phyloP scores from a whole-genome alignment of 352 stramenopile species.

The Phytophthora sp. region DNA sequence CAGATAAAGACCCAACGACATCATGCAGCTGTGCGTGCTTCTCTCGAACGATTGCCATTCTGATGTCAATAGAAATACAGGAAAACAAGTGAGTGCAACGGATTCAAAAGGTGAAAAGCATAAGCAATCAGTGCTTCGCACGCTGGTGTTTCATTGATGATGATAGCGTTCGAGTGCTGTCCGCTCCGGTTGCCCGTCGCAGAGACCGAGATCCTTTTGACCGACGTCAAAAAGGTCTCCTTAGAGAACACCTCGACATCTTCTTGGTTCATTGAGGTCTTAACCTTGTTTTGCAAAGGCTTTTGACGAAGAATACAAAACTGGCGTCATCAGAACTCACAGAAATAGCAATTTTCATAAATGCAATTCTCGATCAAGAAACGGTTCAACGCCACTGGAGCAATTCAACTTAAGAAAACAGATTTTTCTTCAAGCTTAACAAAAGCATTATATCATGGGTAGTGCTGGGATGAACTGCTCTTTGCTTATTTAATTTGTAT shows the following conservation, averaged over 20 bases:
- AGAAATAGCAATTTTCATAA: conserved; percentile 38
- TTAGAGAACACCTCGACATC: conserved; percentile 74
- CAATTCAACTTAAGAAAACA: too few species aligned
- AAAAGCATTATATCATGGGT: too few species aligned
- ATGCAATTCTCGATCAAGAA: conserved; percentile 27
- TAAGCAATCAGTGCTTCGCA: conserved; percentile 28
- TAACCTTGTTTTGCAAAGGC: not conserved
- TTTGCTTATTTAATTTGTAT: too few species aligned
- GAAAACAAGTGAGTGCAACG: conserved; percentile 2
- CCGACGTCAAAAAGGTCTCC: conserved; percentile 79
- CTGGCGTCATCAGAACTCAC: conserved; percentile 23
- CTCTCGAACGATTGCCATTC: conserved; percentile 81
- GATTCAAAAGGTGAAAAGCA: not conserved
- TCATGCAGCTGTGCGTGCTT: conserved; percentile 82
- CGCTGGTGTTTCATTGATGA: conserved; percentile 53
- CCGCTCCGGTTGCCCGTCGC: conserved; percentile 17
- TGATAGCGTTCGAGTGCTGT: conserved; percentile 16
- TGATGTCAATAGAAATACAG: conserved; percentile 25
- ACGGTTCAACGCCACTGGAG: conserved; percentile 24
- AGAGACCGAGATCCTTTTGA: conserved; percentile 52
- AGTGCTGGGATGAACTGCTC: too few species aligned
- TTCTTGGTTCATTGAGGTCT: conserved; percentile 57
- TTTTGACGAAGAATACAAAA: not conserved
- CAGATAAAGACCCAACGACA: conserved; percentile 82
- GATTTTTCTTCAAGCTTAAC: too few species aligned